Evolutionary conservation across 1,284 basidiomycete genomes (phyloP).

Genomic region (Spongispora temasekensis): DNA sequence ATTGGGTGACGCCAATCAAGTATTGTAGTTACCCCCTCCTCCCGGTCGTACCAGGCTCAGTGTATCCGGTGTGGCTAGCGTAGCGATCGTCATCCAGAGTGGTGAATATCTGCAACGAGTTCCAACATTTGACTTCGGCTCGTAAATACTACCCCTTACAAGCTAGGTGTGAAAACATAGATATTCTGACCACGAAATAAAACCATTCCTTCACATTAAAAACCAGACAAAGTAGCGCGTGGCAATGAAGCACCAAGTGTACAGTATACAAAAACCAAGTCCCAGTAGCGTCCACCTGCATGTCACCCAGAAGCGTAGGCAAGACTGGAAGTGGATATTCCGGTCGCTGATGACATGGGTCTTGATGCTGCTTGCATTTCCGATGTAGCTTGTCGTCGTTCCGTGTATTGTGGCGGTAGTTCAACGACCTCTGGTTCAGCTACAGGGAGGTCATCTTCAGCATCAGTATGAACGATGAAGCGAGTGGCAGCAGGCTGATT

Average conservation of each 20-base stretch:
- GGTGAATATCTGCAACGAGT: too few relatives aligned
- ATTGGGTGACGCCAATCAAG: conserved; percentile 11
- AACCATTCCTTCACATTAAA: too few relatives aligned
- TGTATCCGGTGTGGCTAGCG: conserved; percentile 22
- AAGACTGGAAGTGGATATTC: conserved; percentile 8
- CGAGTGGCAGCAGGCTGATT: conserved; percentile 47
- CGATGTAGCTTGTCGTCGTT: conserved; percentile 39
- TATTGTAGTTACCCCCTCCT: conserved; percentile 9
- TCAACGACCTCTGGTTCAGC: conserved; percentile 63
- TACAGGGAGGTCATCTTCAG: conserved; percentile 51
- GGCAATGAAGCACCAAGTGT: not conserved
- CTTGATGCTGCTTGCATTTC: conserved; percentile 6
- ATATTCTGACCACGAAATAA: too few relatives aligned
- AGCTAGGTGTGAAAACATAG: too few relatives aligned
- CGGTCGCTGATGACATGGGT: conserved; percentile 14
- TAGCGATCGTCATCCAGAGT: too few relatives aligned
- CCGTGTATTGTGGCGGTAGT: conserved; percentile 73
- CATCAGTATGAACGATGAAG: conserved; percentile 72
- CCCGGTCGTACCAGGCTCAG: conserved; percentile 5
- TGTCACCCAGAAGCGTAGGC: conserved; percentile 16
- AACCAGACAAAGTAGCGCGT: too few relatives aligned
- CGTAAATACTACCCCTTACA: too few relatives aligned
- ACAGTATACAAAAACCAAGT: not conserved
- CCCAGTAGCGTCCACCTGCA: not conserved
- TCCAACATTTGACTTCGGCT: too few relatives aligned